phyloP scores from a whole-genome alignment of 257 asterid species.

The Mentha longifolia region DNA sequence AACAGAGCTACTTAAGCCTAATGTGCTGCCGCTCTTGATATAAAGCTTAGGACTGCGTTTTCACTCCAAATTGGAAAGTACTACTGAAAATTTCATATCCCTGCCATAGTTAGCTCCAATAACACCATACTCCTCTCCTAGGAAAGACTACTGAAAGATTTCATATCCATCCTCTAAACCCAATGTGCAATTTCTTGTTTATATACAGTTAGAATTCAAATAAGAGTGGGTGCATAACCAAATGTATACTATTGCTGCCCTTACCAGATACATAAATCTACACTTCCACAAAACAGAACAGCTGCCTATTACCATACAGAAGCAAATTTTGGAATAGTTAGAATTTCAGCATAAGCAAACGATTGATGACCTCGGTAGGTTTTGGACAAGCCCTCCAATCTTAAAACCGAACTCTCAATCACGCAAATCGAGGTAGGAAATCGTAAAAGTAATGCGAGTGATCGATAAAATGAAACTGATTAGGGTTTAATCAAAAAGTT shows the following conservation, averaged over 20 bases:
- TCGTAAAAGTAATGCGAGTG: neutral
- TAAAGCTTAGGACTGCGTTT: neutral
- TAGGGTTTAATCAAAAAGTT: slow-evolving; percentile 38
- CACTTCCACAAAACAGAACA: neutral
- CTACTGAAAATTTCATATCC: neutral
- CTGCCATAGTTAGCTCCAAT: neutral
- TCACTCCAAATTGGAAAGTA: neutral
- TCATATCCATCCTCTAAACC: neutral
- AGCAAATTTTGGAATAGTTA: too few species aligned
- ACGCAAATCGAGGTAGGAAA: too few species aligned
- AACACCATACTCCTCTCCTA: neutral
- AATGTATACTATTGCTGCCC: neutral
- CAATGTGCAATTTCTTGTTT: neutral
- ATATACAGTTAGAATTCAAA: neutral
- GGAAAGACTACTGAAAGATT: neutral
- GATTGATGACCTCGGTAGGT: too few species aligned
- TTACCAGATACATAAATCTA: neutral
- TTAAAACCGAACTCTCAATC: too few species aligned
- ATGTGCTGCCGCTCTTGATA: neutral
- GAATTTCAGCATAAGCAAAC: too few species aligned
- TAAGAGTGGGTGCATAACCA: neutral
- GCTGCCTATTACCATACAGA: too few species aligned
- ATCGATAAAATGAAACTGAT: neutral
- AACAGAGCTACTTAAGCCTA: neutral
- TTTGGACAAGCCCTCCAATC: too few species aligned